A percentile compares a stretch with the other conserved stretches of the same genome.
Conservation (phyloP, 1,284 basidiomycete genomes). For the Cutaneotrichosporon cyanovorans region DNA sequence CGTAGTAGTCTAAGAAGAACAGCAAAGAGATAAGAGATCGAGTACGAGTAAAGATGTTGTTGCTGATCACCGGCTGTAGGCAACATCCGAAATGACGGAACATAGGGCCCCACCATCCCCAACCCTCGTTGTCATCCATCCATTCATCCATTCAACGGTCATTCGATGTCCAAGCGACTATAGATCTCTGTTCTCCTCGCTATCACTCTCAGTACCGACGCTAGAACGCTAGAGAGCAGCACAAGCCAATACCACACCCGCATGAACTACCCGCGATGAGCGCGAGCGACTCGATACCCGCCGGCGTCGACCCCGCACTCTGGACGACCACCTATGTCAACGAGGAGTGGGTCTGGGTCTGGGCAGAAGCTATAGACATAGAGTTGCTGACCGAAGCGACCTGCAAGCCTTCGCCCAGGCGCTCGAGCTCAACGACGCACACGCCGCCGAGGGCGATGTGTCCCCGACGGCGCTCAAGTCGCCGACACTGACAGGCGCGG, state of each 20-base stretch:
- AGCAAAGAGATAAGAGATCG: too few species aligned
- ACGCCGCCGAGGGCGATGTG: slow-evolving; percentile 24
- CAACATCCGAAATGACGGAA: too few species aligned
- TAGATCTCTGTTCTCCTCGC: too few species aligned
- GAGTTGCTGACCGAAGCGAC: slow-evolving; percentile 24
- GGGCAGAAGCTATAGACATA: not conserved
- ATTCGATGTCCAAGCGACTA: too few species aligned
- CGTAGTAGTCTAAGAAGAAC: too few species aligned
- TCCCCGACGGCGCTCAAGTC: slow-evolving; percentile 28
- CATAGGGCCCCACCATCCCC: too few species aligned
- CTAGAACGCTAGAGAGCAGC: too few species aligned
- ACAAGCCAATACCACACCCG: too few species aligned
- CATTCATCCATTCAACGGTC: too few species aligned
- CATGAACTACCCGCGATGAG: not conserved
- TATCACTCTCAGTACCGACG: too few species aligned
- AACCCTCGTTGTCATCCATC: slow-evolving; percentile 1
- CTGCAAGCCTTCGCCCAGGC: slow-evolving; percentile 41
- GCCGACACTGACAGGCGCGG: slow-evolving; percentile 16
- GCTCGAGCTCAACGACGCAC: slow-evolving; percentile 32
- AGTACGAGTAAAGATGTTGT: not conserved
- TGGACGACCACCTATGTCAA: slow-evolving; percentile 58
- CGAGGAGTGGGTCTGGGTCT: slow-evolving; percentile 54
- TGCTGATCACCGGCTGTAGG: too few species aligned
- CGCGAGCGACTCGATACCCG: slow-evolving; percentile 4
- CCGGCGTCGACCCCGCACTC: slow-evolving; percentile 18